Evolutionary conservation across 345 rosid genomes (phyloP), one percentile per base, ranked within the genome.

Genomic region (Salix viminalis): DNA sequence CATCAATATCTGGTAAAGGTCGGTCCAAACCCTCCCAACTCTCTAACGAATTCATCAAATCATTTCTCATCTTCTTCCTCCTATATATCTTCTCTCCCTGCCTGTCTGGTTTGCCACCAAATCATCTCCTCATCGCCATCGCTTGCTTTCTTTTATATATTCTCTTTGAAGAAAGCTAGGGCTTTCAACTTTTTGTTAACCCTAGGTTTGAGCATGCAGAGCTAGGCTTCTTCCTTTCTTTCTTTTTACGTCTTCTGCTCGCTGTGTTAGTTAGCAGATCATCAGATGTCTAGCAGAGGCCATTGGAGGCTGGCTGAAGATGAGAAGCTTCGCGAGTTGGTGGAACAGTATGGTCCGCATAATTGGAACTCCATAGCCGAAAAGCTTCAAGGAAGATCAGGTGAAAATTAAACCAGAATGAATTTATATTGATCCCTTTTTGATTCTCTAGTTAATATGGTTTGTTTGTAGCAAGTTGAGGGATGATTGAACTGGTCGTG

Each of bases 11-110:
- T 82, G 80, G 80, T 77, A 19, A 13, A 36, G 77, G 78, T 82
- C 91, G 81, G 80, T 81, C 91, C 87, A 85, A 86, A 83, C 88
- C 79, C 80, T 80, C 15, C 70, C 52, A 19, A 14, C 89, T 87
- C 80, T 87, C 89, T 90, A 88, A 91, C 94, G 87, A 86, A 86
- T 50, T 16, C 44, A 50, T 18, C 79, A 72, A 66, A 54, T 65
- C 80, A 44, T 39, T 46, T 76, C 66, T 41, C 39, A 6, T 70
- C 39, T 44, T 11, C 64, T n/a, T n/a, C 11, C 7, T 34, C 36
- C 36, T 65, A 24, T 19, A 64, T 72, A 2, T 68, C 8, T 50
- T 67, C 72, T 61, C 18, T n/a, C n/a, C 23, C 13, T 30, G 19
- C 10, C 19, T 23, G 5, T 26, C 46, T 58, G 5, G 16, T n/a